Evolutionary conservation across 2,329 filamentous ascomycete species (phyloP), one percentile per base, ranked within the genome.

Genomic region (Coniochaeta ligniaria): DNA sequence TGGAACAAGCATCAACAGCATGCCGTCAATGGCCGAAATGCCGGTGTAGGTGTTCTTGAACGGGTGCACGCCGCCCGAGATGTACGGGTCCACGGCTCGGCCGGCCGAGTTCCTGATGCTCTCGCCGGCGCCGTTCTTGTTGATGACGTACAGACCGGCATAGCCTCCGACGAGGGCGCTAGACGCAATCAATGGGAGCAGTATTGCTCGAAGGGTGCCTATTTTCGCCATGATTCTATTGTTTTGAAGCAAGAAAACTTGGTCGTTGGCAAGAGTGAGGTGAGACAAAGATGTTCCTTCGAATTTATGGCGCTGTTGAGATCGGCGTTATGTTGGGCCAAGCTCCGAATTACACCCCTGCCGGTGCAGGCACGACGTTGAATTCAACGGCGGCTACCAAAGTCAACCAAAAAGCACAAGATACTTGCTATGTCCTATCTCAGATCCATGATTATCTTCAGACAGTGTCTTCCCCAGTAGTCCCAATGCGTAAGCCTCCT

Each of bases 111-210:
- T 54, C n/a, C 17, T n/a, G 8, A 64, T 54, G 12, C 45, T 28
- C 5, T 57, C 57, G 8, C n/a, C 12, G 33, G 22, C 6, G 14
- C 55, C 55, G 31, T 57, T 57, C 3, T 35, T 11, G 8, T n/a
- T 4, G 1, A 35, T 47, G 3, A 31, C 35, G 11, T 28, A 59
- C n/a, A 65, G 14, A 3, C 62, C 60, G 2, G 55, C 57, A 45
- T 65, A 65, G 16, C 58, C 60, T 9, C 63, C 63, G 20, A 65
- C 52, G 17, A 58, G 38, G 35, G 50, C 59, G 59, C 63, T 63
- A 1, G 36, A 36, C 17, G 43, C 45, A 6, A 65, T 54, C 22
- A 58, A 22, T 17, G 28, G 54, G n/a, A 62, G 31, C 4, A 59
- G 33, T 56, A 55, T 6, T 12, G 41, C n/a, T 24, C 57, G 57